Base-by-base conservation (phyloP, 164 flowering plant species). In the Stephania japonica region DNA sequence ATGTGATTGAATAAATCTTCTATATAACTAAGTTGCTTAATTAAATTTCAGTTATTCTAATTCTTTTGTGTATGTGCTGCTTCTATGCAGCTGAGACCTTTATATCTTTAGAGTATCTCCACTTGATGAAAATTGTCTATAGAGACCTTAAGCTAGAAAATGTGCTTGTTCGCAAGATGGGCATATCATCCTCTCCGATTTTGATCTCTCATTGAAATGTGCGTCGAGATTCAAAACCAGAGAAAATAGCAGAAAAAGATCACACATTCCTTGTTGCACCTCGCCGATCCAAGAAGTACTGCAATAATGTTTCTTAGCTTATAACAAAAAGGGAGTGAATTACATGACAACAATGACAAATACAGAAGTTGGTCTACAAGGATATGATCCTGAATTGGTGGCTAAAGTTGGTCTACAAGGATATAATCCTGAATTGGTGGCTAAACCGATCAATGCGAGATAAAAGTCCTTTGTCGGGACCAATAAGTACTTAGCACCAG, bases 131-230 rank as follows among this genome's bases (percentile, higher is more conserved):
- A 0, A 79, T 92, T 7, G 90, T 92, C 19, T 92, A 90, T 72
- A 80, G 96, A 73, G 98, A 92, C 73, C 80, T 92, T 7, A 92
- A 92, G 83, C 98, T 96, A 0, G 98, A 92, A 65, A 92, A 92
- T 69, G 94, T 92, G 14, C 83, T 92, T 0, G 85, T 92, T 16
- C 72, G 98, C 72, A 87, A 69, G 98, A 92, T 66, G 96, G 98
- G 2, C 98, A 92, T 69, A 89, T 92, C 67, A 92, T 92, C 96
- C 94, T 92, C 18, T 88, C 98, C 0, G 98, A 92, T 69, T 92
- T 92, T 72, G 98, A 92, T 71, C 94, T 92, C 24, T 91, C 90
- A 4, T 80, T 92, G 76, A 92, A 92, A 82, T 91, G 92, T 75
- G 89, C 91, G 5, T 42, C 85, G 4, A 70, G 77, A 65, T 19